Base-by-base conservation (phyloP, 1,284 basidiomycete species). In the Irpex rosettiformis region DNA sequence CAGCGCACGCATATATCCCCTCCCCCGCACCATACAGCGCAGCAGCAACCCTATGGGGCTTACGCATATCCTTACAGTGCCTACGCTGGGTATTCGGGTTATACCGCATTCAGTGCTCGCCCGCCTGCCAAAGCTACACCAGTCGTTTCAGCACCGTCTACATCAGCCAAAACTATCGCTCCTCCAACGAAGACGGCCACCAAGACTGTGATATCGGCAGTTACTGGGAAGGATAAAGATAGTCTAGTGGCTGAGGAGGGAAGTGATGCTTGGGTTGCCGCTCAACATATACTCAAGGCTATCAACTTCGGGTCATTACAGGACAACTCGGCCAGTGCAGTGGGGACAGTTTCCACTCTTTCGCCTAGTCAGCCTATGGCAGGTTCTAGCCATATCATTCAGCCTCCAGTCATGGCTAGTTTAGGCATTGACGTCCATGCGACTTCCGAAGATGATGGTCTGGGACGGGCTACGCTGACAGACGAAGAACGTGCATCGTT, bases 241-340 rank as follows among this genome's bases (percentile, higher is more conserved):
- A 71, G 72, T 40, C 62, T 64, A 7, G 72, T 67, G 16, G 81
- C 81, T 40, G 77, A 77, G 33, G 63, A 58, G 28, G 77, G 77
- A 55, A 51, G 48, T 22, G 84, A 86, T 60, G 83, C 84, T 13
- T 89, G 86, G 79, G 82, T 86, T 65, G 88, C 89, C 0, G 88
- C 88, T 16, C 86, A 90, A 65, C 86, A 82, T 63, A 89, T 91
- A 52, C 75, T 91, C 56, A 83, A 86, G 66, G 85, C 85, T 2
- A 89, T 91, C 73, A 89, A 89, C 69, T 87, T 89, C 64, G 82
- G 81, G 3, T 75, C 72, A 29, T 69, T 85, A 43, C 65, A 57
- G 51, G 71, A 80, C 28, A 75, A 78, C 58, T 57, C 28, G 37
- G 60, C 51, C 10, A 37, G 5, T 37, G 16, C 4, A 16, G 10